Percentiles rank a stretch among this genome's conserved stretches.
These are phyloP conservation scores for Anaeramoeba flamelloides DNA, from an alignment of 78 protist genomes.

Conservation along the genomic window DNA sequence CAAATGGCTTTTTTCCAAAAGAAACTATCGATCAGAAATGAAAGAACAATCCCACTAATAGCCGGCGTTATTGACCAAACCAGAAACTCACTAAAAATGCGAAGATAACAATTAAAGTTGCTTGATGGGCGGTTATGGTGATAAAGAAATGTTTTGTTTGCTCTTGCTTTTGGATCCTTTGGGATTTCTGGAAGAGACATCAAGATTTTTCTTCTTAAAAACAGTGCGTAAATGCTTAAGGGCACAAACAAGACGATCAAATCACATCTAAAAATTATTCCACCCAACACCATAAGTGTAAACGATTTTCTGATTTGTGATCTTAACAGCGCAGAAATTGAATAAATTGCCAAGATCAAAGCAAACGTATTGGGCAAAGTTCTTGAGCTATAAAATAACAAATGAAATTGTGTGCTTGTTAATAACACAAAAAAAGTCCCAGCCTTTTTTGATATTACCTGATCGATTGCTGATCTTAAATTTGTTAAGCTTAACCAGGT, in stretches of 20 bases:
- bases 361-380: slow-evolving; percentile 76
- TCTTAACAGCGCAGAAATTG: slow-evolving; percentile 26
- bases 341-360: slow-evolving; percentile 16
- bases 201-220: too few relatives aligned
- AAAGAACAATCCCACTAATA: neutral
- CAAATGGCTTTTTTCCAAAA: slow-evolving; percentile 54
- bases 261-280: slow-evolving; percentile 26
- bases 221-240: too few relatives aligned
- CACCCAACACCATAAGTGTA: slow-evolving; percentile 18
- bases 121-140: too few relatives aligned
- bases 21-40: slow-evolving; percentile 37
- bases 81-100: slow-evolving; percentile 5
- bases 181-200: too few relatives aligned
- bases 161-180: too few relatives aligned
- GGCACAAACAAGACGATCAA: neutral
- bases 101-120: neutral
- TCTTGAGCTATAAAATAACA: slow-evolving; percentile 52
- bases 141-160: too few relatives aligned
- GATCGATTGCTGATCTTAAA: neutral
- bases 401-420: slow-evolving; percentile 44
- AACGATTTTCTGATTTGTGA: neutral
- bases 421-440: slow-evolving; percentile 18
- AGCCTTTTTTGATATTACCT: neutral
- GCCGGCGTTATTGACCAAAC: neutral
- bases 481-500: neutral